phyloP scores from a whole-genome alignment of 345 rosid species.

The Adansonia digitata region DNA sequence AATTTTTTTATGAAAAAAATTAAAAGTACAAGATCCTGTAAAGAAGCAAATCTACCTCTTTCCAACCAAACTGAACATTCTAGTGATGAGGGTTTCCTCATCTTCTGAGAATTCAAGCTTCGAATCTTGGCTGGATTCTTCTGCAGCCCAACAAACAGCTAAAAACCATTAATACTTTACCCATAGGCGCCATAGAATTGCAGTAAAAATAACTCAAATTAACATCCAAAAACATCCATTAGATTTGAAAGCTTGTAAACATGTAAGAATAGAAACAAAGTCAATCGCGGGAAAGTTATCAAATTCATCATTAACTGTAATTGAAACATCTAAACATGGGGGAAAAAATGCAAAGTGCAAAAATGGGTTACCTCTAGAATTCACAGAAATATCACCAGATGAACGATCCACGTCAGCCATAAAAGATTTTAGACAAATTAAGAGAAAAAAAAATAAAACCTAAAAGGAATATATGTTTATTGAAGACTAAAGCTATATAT shows the following conservation, averaged over 20 bases:
- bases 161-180: neutral
- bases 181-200: neutral
- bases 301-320: neutral
- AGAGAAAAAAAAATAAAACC: too few species aligned
- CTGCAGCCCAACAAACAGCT: slow-evolving; percentile 18
- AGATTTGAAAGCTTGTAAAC: neutral
- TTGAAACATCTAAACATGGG: too few species aligned
- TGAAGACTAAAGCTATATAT: neutral
- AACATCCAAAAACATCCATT: neutral
- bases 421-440: neutral
- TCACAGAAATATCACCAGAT: slow-evolving; percentile 25
- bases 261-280: neutral
- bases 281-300: neutral
- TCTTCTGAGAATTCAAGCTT: neutral
- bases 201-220: neutral
- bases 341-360: neutral
- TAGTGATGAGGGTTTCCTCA: slow-evolving; percentile 45
- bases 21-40: too few species aligned
- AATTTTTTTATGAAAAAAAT: too few species aligned
- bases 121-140: slow-evolving; percentile 15
- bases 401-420: slow-evolving; percentile 47
- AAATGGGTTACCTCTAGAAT: slow-evolving; percentile 26
- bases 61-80: slow-evolving; percentile 54
- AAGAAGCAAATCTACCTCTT: slow-evolving; percentile 28
- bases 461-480: too few species aligned